Percentiles rank a stretch among this genome's conserved stretches.
Conservation (phyloP, 1,139 yeast species). For the Debaryomycetaceae sp. region DNA sequence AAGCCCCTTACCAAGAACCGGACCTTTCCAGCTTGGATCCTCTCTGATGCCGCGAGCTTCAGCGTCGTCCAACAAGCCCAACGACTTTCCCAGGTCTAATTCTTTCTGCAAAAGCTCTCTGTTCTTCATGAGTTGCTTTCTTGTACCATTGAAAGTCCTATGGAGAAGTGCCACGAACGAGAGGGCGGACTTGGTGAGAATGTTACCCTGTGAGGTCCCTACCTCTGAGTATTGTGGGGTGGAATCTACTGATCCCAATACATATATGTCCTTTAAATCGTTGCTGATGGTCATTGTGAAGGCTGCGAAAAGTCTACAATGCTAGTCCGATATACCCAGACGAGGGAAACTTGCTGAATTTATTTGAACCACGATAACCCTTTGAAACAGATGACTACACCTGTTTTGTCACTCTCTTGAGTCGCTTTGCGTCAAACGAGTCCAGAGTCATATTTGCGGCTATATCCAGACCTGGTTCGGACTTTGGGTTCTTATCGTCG, state of each 20-base stretch:
- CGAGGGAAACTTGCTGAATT: too few species aligned
- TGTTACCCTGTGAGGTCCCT: constrained; percentile 14
- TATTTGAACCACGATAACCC: too few species aligned
- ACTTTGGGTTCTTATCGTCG: neutral
- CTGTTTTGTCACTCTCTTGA: too few species aligned
- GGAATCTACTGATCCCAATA: constrained; percentile 10
- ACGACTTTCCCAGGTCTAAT: constrained; percentile 11
- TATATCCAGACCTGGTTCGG: neutral
- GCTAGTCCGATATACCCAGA: too few species aligned
- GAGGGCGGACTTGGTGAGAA: constrained; percentile 13
- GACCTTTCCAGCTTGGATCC: constrained; percentile 15
- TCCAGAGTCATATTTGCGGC: neutral
- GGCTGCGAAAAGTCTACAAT: neutral
- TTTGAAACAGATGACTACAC: too few species aligned
- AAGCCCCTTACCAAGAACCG: constrained; percentile 13
- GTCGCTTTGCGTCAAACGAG: neutral
- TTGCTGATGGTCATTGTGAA: neutral
- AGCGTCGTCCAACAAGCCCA: constrained; percentile 11
- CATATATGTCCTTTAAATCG: constrained; percentile 9
- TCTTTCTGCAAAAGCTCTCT: constrained; percentile 11
- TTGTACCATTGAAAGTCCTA: constrained; percentile 12
- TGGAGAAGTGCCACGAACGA: constrained; percentile 15
- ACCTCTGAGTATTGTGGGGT: constrained; percentile 8
- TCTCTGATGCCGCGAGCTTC: constrained; percentile 6
- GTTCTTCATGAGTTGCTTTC: constrained; percentile 11